Conservation (phyloP, 129 eudicot species). For the Apium graveolens region DNA sequence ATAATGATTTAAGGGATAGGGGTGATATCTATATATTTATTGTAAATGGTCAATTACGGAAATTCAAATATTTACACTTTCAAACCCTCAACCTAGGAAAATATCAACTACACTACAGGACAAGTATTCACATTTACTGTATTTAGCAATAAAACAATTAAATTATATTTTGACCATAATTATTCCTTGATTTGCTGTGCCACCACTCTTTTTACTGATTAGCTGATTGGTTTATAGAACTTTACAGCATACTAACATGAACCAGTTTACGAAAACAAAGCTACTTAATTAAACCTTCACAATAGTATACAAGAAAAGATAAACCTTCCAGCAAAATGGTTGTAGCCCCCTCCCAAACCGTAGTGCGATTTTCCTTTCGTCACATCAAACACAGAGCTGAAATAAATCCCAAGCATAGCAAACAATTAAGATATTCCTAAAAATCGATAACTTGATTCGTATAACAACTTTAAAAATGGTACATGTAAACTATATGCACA, state of each 20-base stretch:
- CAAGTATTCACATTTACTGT: not conserved
- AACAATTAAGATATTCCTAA: not conserved
- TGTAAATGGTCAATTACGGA: not conserved
- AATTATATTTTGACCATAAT: not conserved
- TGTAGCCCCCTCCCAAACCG: slow-evolving; percentile 85
- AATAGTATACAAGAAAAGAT: not conserved
- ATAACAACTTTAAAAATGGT: not conserved
- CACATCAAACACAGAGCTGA: slow-evolving; percentile 91
- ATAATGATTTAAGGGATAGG: not conserved
- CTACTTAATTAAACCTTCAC: not conserved
- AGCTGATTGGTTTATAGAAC: not conserved
- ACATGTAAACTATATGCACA: too few species aligned
- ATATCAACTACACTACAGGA: not conserved
- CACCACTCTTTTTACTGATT: not conserved
- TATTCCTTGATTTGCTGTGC: not conserved
- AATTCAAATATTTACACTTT: not conserved
- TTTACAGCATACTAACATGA: not conserved
- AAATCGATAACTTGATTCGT: not conserved
- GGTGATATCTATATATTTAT: not conserved
- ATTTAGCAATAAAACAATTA: not conserved
- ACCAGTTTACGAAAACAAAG: not conserved
- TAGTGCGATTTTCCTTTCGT: slow-evolving; percentile 86
- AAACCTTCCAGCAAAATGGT: slow-evolving; percentile 91
- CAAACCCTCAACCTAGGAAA: not conserved
- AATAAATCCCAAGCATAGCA: not conserved